Conservation (phyloP, 306 rosid species). For the Ochetophila trinervis region DNA sequence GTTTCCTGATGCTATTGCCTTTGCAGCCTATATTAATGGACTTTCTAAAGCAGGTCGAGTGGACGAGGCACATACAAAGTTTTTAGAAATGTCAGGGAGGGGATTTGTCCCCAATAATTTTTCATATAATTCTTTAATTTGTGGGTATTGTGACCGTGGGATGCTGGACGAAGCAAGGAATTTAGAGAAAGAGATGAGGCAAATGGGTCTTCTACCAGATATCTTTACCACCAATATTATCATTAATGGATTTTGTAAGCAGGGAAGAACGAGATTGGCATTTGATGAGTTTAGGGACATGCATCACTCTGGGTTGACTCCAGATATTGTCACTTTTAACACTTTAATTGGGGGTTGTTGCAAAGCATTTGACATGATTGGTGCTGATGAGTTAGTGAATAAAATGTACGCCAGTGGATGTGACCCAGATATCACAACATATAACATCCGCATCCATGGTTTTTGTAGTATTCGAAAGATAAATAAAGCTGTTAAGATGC, state of each 20-base stretch:
- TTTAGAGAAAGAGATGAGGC: slow-evolving; percentile 63
- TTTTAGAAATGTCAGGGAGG: slow-evolving; percentile 48
- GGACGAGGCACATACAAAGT: slow-evolving; percentile 51
- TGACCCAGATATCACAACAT: slow-evolving; percentile 68
- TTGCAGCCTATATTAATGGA: slow-evolving; percentile 75
- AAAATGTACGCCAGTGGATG: slow-evolving; percentile 53
- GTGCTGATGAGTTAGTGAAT: slow-evolving; percentile 48
- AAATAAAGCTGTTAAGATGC: slow-evolving; percentile 47
- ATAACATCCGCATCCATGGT: slow-evolving; percentile 59
- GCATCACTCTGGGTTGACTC: slow-evolving; percentile 50
- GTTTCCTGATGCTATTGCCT: slow-evolving; percentile 66
- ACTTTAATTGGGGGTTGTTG: slow-evolving; percentile 69
- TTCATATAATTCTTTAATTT: slow-evolving; percentile 70
- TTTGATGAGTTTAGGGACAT: slow-evolving; percentile 48
- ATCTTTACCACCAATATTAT: slow-evolving; percentile 61
- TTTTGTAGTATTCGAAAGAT: slow-evolving; percentile 48
- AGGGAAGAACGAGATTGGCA: slow-evolving; percentile 64
- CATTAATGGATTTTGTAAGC: slow-evolving; percentile 63
- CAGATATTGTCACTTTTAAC: slow-evolving; percentile 64
- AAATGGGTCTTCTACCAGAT: slow-evolving; percentile 65
- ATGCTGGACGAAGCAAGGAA: slow-evolving; percentile 51
- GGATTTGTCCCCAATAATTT: slow-evolving; percentile 75
- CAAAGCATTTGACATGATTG: slow-evolving; percentile 59
- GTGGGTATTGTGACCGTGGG: slow-evolving; percentile 51
- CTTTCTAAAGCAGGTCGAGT: slow-evolving; percentile 55